Base-by-base conservation (phyloP, 2,329 filamentous ascomycete genomes). In the Thelonectria olida region DNA sequence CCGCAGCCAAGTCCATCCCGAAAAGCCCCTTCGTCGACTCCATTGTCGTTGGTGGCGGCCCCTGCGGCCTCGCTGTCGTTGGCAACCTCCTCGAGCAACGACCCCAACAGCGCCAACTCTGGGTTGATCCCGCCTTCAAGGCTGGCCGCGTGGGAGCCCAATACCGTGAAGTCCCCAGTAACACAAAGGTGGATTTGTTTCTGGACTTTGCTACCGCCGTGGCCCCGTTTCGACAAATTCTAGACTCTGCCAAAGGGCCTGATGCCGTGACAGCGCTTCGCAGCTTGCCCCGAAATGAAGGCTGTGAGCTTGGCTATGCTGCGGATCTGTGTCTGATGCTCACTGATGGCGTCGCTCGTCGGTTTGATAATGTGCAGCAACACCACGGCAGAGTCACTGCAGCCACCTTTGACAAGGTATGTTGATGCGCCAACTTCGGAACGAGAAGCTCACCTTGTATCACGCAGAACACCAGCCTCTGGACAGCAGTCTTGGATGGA, bases 131-230 rank as follows among this genome's bases (percentile, higher is more conserved):
- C 31, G 70, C 73, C 2, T 88, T 89, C 67, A 75, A 82, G 22
- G 86, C 77, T 25, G 85, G 85, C 5, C 77, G 84, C 41, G 76
- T 87, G 28, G 78, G 83, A 65, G 77, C 79, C 60, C 80, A 79
- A 69, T 90, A 90, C 70, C 80, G 86, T 48, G 86, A 88, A 69
- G 87, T 89, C 19, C 87, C 87, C 9, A 78, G 76, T 67, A 90
- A 90, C 71, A 90, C 87, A 58, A 89, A 86, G 69, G 86, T 86
- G 41, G 80, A 81, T 44, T 78, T 87, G 20, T 89, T 90, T 71
- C 75, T 86, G 59, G 78, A 84, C 25, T 89, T 84, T 72, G 85
- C 85, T 17, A 80, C 82, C 17, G 84, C 81, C 1, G 74, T 85
- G 1, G 73, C 81, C 34, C 78, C 85, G 0, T 88, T 89, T 70